Conservation (phyloP, 78 protist species). For the Dictyostelium firmibasis region DNA sequence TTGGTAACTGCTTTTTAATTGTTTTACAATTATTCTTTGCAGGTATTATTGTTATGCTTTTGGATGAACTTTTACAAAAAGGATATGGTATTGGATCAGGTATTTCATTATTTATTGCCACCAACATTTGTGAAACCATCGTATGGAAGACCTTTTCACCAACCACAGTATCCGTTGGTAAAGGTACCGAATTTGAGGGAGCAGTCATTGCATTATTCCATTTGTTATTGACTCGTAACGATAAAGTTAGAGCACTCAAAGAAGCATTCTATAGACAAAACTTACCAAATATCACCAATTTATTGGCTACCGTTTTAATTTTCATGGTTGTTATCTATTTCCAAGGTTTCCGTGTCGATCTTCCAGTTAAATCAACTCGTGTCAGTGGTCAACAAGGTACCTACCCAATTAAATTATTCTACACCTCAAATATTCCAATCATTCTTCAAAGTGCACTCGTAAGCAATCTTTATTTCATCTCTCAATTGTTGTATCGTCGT, state of each 20-base stretch:
- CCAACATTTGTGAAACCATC: slow-evolving; percentile 99
- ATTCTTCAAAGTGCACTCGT: slow-evolving; percentile 99
- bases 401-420: slow-evolving; percentile 99
- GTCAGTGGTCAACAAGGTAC: slow-evolving; percentile 83
- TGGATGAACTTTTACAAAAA: slow-evolving; percentile 99
- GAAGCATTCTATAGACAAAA: slow-evolving; percentile 99
- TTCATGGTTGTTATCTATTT: slow-evolving; percentile 99
- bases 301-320: slow-evolving; percentile 98
- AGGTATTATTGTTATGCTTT: slow-evolving; percentile 96
- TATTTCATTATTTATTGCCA: slow-evolving; percentile 99
- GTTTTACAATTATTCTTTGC: slow-evolving; percentile 98
- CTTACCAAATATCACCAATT: slow-evolving; percentile 99
- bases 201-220: slow-evolving; percentile 99
- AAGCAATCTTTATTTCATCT: slow-evolving; percentile 97
- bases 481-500: slow-evolving; percentile 97
- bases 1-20: slow-evolving; percentile 94
- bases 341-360: slow-evolving; percentile 98
- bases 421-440: slow-evolving; percentile 99
- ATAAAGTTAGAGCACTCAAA: slow-evolving; percentile 97
- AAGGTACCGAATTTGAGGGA: slow-evolving; percentile 99
- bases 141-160: slow-evolving; percentile 99
- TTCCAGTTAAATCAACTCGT: slow-evolving; percentile 90
- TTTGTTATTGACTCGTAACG: slow-evolving; percentile 88
- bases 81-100: slow-evolving; percentile 99
- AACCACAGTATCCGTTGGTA: slow-evolving; percentile 97